phyloP scores from a whole-genome alignment of 2,329 filamentous ascomycete species.

The Aspergillus pseudoviridinutans region DNA sequence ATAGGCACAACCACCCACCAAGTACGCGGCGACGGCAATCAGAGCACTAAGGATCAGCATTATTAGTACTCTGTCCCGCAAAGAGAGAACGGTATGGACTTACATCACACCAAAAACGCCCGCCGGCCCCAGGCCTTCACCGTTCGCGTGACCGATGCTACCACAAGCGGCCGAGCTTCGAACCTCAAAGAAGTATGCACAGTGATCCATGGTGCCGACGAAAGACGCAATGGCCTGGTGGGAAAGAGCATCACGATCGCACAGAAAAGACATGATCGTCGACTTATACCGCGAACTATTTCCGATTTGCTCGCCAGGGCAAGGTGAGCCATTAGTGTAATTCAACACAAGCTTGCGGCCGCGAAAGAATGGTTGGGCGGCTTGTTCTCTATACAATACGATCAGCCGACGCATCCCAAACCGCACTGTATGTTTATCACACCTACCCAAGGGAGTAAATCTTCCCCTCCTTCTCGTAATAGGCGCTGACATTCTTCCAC shows the following conservation, averaged over 20 bases:
- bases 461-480: conserved; percentile 42
- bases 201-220: conserved; percentile 84
- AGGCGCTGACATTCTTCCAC: conserved; percentile 49
- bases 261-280: conserved; percentile 87
- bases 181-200: conserved; percentile 93
- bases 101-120: conserved; percentile 87
- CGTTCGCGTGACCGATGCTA: conserved; percentile 57
- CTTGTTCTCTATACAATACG: conserved; percentile 35
- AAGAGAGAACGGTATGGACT: conserved; percentile 38
- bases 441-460: conserved; percentile 46
- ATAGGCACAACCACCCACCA: conserved; percentile 91
- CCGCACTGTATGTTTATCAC: not conserved
- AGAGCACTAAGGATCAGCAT: conserved; percentile 37
- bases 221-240: conserved; percentile 72
- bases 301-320: conserved; percentile 37
- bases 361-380: conserved; percentile 45
- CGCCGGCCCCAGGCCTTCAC: conserved; percentile 60
- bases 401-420: conserved; percentile 1
- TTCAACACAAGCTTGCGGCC: conserved; percentile 66
- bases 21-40: conserved; percentile 78
- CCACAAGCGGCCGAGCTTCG: conserved; percentile 81
- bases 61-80: conserved; percentile 12
- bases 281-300: conserved; percentile 55
- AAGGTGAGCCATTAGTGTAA: conserved; percentile 73
- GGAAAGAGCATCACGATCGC: conserved; percentile 73